Conservation (phyloP, 1,139 yeast genomes). For the Arxiozyma telluris region DNA sequence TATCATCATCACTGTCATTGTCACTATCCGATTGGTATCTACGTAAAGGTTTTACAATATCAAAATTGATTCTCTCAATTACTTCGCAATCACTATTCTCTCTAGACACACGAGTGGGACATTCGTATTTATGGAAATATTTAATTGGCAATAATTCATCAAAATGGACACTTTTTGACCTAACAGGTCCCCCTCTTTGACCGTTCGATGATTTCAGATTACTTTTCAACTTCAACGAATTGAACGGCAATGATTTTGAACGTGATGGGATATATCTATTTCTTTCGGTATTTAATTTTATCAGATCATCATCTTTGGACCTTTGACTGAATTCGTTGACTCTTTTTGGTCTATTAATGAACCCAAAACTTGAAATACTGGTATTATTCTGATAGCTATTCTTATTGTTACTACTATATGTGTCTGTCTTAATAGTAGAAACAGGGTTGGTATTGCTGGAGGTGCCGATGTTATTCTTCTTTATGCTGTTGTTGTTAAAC, state of each 20-base stretch:
- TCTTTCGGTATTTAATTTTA: slow-evolving; percentile 3
- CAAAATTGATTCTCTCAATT: slow-evolving; percentile 8
- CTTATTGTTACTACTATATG: background rate
- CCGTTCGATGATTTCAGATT: background rate
- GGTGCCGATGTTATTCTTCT: no score
- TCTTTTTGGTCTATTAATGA: background rate
- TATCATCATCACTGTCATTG: slow-evolving; percentile 2
- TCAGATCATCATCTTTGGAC: slow-evolving; percentile 1
- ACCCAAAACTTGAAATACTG: background rate
- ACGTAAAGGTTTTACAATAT: slow-evolving; percentile 7
- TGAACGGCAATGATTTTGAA: slow-evolving; percentile 25
- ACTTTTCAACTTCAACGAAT: slow-evolving; percentile 7
- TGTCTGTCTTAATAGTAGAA: background rate
- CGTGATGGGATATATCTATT: slow-evolving; percentile 8
- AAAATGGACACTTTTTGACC: slow-evolving; percentile 28
- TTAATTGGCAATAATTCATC: slow-evolving; percentile 24
- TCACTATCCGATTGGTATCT: slow-evolving; percentile 2
- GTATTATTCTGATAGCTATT: background rate
- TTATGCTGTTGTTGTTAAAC: background rate
- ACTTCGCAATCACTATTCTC: slow-evolving; percentile 4
- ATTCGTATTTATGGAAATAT: slow-evolving; percentile 22
- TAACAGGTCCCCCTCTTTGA: background rate
- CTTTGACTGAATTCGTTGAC: background rate
- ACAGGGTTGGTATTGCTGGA: background rate
- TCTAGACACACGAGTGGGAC: slow-evolving; percentile 18